These are phyloP conservation scores for Calonectria hongkongensis DNA, from an alignment of 2,329 filamentous ascomycete species.

Conservation along the genomic window DNA sequence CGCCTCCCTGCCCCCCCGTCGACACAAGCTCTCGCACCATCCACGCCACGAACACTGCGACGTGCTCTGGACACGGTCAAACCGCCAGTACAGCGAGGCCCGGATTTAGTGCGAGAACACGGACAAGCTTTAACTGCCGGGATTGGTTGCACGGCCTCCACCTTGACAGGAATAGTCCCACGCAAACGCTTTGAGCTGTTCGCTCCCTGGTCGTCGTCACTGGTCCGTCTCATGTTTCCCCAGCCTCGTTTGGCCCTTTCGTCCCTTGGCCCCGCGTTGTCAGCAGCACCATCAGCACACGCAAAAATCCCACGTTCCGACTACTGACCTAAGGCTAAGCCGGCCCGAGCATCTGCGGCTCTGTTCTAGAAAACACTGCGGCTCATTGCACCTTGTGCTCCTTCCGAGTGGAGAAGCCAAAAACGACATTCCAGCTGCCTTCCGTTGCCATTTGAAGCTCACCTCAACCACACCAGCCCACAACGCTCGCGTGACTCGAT, in stretches of 20 bases:
- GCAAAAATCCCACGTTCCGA: conserved; percentile 19
- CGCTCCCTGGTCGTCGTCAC: conserved; percentile 5
- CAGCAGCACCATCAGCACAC: conserved; percentile 25
- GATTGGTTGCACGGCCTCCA: conserved; percentile 6
- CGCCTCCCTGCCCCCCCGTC: conserved; percentile 49
- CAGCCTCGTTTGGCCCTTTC: conserved; percentile 26
- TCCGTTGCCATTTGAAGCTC: conserved; percentile 38
- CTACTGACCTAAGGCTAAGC: conserved; percentile 35
- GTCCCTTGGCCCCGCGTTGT: conserved; percentile 33
- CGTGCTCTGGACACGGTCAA: conserved; percentile 24
- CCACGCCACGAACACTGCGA: conserved; percentile 44
- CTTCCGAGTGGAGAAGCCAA: conserved; percentile 52
- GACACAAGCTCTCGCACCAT: conserved; percentile 40
- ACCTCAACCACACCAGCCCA: conserved; percentile 37
- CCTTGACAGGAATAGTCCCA: conserved; percentile 13
- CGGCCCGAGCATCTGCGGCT: conserved; percentile 39
- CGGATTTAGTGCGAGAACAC: conserved; percentile 14
- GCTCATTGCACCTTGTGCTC: conserved; percentile 44
- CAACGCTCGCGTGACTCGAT: conserved; percentile 9
- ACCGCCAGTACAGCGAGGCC: conserved; percentile 7
- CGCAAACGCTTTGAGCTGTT: conserved; percentile 10
- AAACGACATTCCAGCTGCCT: conserved; percentile 49
- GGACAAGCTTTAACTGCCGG: conserved; percentile 10
- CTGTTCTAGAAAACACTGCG: conserved; percentile 43
- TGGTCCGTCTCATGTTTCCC: conserved; percentile 21